Base-by-base conservation (phyloP, 306 rosid species). In the Vachellia collinsii region DNA sequence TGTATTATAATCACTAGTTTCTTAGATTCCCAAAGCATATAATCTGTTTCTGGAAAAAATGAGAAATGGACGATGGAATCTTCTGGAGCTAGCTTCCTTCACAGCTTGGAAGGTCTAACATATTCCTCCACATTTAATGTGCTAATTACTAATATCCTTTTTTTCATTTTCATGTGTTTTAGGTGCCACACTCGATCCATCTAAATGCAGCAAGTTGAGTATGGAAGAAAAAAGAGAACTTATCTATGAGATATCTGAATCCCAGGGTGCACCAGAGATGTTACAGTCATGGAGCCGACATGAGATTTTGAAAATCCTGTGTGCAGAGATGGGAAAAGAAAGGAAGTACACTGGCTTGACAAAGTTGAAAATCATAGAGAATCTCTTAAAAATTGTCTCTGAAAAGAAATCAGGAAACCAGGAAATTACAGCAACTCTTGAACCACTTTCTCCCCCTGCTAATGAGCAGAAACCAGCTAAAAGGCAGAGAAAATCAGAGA, bases 281-380 rank as follows among this genome's bases (percentile, higher is more conserved):
- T 89, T 95, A 51, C 99, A 93, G 86, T 85, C 97, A 47, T 95
- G 99, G 97, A 95, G 97, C 81, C 99, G 98, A 68, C 99, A 93
- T 84, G 98, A 95, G 77, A 93, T 95, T 86, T 82, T 95, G 66
- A 97, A 95, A 82, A 88, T 95, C 79, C 83, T 95, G 75, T 95
- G 99, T 87, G 97, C 90, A 20, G 99, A 95, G 87, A 90, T 95
- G 99, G 99, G 99, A 65, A 95, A 95, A 86, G 99, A 95, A 85
- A 95, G 99, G 83, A 95, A 95, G 85, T 95, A 95, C 74, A 95
- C 99, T 62, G 99, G 99, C 50, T 72, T 95, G 85, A 95, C 98
- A 29, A 95, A 95, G 89, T 61, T 93, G 84, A 95, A 95, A 83
- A 95, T 95, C 63, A 92, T 95, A 75, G 99, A 93, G 78, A 87